phyloP scores from a whole-genome alignment of 2,329 filamentous ascomycete genomes.

The Ophiosphaerella korrae region DNA sequence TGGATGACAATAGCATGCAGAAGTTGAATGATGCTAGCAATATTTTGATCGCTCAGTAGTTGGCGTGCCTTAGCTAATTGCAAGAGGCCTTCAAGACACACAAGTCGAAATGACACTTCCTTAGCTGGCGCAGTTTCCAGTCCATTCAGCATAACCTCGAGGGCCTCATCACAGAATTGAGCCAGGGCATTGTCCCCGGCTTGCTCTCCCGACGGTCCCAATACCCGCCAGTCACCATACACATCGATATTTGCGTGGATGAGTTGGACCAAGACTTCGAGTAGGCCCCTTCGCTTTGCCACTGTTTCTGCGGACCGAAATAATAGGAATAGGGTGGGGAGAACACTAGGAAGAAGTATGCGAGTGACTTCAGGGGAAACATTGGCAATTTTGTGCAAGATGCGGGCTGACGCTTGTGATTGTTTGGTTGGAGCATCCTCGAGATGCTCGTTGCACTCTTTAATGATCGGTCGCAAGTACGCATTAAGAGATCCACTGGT shows the following conservation, averaged over 20 bases:
- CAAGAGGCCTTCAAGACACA: slow-evolving; percentile 51
- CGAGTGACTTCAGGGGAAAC: slow-evolving; percentile 61
- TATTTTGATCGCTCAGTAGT: slow-evolving; percentile 50
- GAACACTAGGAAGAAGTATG: slow-evolving; percentile 59
- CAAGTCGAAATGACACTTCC: slow-evolving; percentile 57
- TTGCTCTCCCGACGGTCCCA: slow-evolving; percentile 44
- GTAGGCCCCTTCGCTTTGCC: slow-evolving; percentile 64
- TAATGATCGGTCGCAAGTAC: slow-evolving; percentile 66
- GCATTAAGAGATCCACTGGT: slow-evolving; percentile 54
- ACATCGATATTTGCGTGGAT: slow-evolving; percentile 63
- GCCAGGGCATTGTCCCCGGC: slow-evolving; percentile 44
- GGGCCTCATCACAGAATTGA: slow-evolving; percentile 48
- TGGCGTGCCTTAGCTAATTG: slow-evolving; percentile 50
- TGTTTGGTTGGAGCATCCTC: slow-evolving; percentile 72
- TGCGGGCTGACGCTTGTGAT: slow-evolving; percentile 67
- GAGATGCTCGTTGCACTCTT: slow-evolving; percentile 71
- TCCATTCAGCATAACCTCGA: slow-evolving; percentile 52
- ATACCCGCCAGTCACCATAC: slow-evolving; percentile 61
- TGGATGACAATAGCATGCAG: slow-evolving; percentile 66
- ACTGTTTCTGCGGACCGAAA: slow-evolving; percentile 67
- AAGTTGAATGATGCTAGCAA: slow-evolving; percentile 61
- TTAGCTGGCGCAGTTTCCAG: slow-evolving; percentile 51
- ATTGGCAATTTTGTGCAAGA: slow-evolving; percentile 61
- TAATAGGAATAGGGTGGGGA: slow-evolving; percentile 63
- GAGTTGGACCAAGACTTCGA: slow-evolving; percentile 65